Evolutionary conservation across 257 asterid species (phyloP), one percentile per base, ranked within the genome.

Genomic region (Paraleonurus japonicus): DNA sequence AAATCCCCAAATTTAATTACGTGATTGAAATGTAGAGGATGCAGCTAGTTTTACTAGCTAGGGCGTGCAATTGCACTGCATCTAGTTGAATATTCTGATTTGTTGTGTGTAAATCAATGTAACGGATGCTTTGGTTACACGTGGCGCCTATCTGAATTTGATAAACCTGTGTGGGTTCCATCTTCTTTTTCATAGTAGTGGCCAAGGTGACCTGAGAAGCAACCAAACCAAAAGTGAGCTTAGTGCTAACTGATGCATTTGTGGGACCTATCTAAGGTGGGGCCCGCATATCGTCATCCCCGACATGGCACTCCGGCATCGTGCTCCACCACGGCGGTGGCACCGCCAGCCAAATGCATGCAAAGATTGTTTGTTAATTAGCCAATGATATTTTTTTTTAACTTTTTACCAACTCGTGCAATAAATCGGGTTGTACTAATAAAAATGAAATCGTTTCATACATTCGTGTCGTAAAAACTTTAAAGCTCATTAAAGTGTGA

Each of bases 41-140:
- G 2, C 1, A 12, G 51, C 13, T 12, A 3, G 19, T 43, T 47
- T 47, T 15, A 9, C 47, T 13, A 3, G 3, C 47, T 13, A 3
- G 3, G 39, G 28, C 30, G 4, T 22, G 63, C 20, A 3, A 17
- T 9, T 4, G 37, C n/a, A 9, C 10, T 54, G 88, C 11, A 81
- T 79, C 88, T 15, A 12, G 65, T 77, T 84, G 96, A 86, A 88
- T 86, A 88, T 89, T 78, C 94, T 59, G 50, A 67, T 79, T 60
- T 61, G 67, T 20, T 59, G 61, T 28, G 65, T 28, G 68, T 16
- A 24, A 41, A 62, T 61, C 76, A 68, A 5, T 1, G 22, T n/a
- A 24, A 61, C 61, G 58, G 74, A 70, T 27, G 65, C 26, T 57
- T 12, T 51, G 81, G 63, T 19, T 79, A 80, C 86, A 81, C 81